These are phyloP conservation scores for Ceratocystis harringtonii DNA, from an alignment of 2,329 filamentous ascomycete genomes.

Conservation along the genomic window DNA sequence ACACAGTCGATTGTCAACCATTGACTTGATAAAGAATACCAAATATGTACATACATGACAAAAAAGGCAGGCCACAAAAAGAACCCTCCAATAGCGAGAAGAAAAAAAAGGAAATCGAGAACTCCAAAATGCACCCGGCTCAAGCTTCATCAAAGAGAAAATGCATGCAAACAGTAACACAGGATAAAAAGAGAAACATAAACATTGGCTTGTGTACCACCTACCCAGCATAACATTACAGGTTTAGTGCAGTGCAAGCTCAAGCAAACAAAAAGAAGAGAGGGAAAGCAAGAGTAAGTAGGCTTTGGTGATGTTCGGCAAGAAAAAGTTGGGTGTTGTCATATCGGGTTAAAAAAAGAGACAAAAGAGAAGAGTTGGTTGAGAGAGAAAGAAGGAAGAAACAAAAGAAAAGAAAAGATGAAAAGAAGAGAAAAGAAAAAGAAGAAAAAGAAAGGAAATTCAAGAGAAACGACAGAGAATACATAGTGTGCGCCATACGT, in stretches of 20 bases:
- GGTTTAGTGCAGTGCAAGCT: neutral
- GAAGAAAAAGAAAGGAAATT: neutral
- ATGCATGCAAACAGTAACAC: neutral
- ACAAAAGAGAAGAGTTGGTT: neutral
- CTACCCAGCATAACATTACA: neutral
- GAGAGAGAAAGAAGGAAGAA: neutral
- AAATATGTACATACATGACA: neutral
- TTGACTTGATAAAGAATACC: neutral
- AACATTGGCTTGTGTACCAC: conserved; percentile 1
- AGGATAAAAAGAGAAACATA: neutral
- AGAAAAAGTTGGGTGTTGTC: neutral
- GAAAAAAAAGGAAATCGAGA: neutral
- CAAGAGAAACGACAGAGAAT: neutral
- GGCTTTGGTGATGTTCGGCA: neutral
- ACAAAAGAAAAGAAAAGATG: neutral
- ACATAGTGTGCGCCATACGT: neutral
- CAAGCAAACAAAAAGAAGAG: neutral
- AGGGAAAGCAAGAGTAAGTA: neutral
- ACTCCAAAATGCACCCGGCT: neutral
- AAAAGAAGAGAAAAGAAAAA: neutral
- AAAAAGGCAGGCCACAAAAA: neutral
- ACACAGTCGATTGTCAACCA: neutral
- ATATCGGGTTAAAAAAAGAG: neutral
- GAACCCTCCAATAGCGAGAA: neutral
- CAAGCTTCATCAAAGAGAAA: conserved; percentile 1